A percentile compares a stretch with the other conserved stretches of the same genome.
phyloP scores from a whole-genome alignment of 2,329 filamentous ascomycete genomes.

The Chrysoporthe cubensis region DNA sequence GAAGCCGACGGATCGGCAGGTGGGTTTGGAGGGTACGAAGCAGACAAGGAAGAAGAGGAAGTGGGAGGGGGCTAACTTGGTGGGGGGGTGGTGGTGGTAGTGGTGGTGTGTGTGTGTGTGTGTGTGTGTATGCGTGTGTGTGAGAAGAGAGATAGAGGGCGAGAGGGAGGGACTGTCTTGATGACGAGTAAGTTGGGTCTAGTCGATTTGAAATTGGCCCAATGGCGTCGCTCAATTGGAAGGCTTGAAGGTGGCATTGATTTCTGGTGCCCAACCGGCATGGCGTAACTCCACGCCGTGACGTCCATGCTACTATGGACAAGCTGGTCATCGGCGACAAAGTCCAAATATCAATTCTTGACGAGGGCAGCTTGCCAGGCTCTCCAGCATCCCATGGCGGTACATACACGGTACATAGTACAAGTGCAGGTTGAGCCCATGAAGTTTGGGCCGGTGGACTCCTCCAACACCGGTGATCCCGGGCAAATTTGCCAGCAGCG shows the following conservation, averaged over 20 bases:
- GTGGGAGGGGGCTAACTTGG: not conserved
- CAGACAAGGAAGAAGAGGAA: conserved; percentile 3
- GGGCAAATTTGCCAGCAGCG: conserved; percentile 20
- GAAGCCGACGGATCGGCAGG: conserved; percentile 2
- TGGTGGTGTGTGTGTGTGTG: not conserved
- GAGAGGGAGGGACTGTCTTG: not conserved
- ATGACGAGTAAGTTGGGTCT: conserved; percentile 11
- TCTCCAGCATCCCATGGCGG: not conserved
- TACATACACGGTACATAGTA: not conserved
- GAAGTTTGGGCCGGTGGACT: not conserved
- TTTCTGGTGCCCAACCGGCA: not conserved
- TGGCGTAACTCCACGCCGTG: not conserved
- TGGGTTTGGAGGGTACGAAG: not conserved
- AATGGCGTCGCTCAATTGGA: conserved; percentile 8
- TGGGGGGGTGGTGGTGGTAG: not conserved
- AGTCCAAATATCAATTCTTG: not conserved
- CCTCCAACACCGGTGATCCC: conserved; percentile 1
- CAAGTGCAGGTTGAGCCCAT: not conserved
- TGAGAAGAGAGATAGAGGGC: not conserved
- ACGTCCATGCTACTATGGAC: not conserved
- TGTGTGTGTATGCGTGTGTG: too few species aligned
- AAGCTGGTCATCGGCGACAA: not conserved
- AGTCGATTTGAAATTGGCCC: not conserved
- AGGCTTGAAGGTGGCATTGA: not conserved
- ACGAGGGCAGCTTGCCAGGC: not conserved